Percentiles rank a stretch among this genome's conserved stretches.
Evolutionary conservation across 768 basidiomycete genomes (phyloP).

Genomic region (Suillus variegatus): DNA sequence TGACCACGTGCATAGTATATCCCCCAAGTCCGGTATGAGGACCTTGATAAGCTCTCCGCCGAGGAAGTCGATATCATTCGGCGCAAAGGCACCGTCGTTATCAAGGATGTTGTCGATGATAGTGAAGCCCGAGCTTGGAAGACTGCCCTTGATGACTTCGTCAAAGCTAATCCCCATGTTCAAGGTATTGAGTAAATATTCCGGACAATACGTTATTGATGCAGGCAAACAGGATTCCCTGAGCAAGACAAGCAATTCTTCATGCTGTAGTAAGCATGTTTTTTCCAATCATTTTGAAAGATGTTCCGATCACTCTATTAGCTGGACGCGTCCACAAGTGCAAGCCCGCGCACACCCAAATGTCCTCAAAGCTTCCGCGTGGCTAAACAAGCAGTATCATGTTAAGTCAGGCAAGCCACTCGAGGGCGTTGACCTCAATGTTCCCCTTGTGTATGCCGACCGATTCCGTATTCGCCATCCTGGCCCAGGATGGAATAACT

Average conservation of each 20-base stretch:
- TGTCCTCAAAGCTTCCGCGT: conserved; percentile 54
- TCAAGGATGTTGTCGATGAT: conserved; percentile 60
- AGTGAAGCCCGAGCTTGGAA: conserved; percentile 61
- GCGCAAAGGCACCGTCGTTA: conserved; percentile 61
- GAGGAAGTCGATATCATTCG: conserved; percentile 53
- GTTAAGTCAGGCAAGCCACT: conserved; percentile 36
- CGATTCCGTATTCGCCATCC: conserved; percentile 75
- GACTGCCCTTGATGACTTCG: conserved; percentile 52
- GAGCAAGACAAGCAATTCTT: conserved; percentile 69
- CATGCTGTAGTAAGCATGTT: conserved; percentile 59
- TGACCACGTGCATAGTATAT: conserved; percentile 45
- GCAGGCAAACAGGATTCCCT: conserved; percentile 46
- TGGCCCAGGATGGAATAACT: conserved; percentile 53
- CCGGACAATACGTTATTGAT: conserved; percentile 1
- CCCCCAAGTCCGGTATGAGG: conserved; percentile 60
- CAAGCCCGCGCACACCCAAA: conserved; percentile 70
- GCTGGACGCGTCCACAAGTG: conserved; percentile 59
- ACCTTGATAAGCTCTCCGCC: conserved; percentile 46
- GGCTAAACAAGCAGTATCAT: conserved; percentile 67
- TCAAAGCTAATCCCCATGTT: conserved; percentile 55
- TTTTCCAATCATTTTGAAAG: not conserved
- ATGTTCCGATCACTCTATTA: conserved; percentile 15
- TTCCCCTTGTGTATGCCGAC: conserved; percentile 72
- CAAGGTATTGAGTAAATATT: conserved; percentile 40
- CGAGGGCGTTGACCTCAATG: conserved; percentile 60